These are phyloP conservation scores for Basidiobolus heterosporus DNA, from an alignment of 371 early-diverging fungal species.

Conservation along the genomic window DNA sequence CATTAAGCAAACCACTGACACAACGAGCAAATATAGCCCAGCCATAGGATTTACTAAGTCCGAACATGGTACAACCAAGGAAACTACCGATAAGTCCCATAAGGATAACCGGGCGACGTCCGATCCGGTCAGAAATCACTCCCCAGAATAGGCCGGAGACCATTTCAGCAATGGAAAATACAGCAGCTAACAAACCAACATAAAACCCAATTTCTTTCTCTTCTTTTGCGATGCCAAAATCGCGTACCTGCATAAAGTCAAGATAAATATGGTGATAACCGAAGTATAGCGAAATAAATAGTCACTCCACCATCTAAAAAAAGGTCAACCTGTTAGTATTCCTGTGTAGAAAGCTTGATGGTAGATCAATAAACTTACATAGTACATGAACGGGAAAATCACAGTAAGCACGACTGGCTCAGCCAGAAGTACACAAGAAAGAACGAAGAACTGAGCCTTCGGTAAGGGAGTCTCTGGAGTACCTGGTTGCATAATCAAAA, in stretches of 20 bases:
- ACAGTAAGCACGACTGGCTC: slow-evolving; percentile 46
- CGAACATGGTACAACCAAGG: slow-evolving; percentile 49
- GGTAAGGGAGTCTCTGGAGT: slow-evolving; percentile 24
- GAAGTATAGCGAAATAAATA: background rate
- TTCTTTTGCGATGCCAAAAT: slow-evolving; percentile 5
- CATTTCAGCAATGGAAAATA: slow-evolving; percentile 45
- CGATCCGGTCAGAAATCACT: slow-evolving; percentile 35
- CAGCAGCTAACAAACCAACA: slow-evolving; percentile 38
- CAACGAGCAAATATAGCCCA: slow-evolving; percentile 50
- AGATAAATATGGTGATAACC: background rate
- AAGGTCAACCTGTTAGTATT: background rate
- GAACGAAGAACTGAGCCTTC: slow-evolving; percentile 27
- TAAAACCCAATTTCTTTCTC: slow-evolving; percentile 21
- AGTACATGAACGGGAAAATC: slow-evolving; percentile 42
- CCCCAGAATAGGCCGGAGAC: slow-evolving; percentile 31
- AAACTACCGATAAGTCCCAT: slow-evolving; percentile 61
- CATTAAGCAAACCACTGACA: slow-evolving; percentile 59
- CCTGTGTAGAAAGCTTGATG: background rate
- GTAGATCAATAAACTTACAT: slow-evolving; percentile 1
- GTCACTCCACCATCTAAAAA: slow-evolving; percentile 10
- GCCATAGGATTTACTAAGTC: slow-evolving; percentile 37
- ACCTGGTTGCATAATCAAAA: too few species aligned
- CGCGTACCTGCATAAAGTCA: slow-evolving; percentile 5
- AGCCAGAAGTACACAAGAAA: slow-evolving; percentile 37
- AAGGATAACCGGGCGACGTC: slow-evolving; percentile 68